Conservation (phyloP, 805 yeast genomes). For the Lachancea lanzarotensis region DNA sequence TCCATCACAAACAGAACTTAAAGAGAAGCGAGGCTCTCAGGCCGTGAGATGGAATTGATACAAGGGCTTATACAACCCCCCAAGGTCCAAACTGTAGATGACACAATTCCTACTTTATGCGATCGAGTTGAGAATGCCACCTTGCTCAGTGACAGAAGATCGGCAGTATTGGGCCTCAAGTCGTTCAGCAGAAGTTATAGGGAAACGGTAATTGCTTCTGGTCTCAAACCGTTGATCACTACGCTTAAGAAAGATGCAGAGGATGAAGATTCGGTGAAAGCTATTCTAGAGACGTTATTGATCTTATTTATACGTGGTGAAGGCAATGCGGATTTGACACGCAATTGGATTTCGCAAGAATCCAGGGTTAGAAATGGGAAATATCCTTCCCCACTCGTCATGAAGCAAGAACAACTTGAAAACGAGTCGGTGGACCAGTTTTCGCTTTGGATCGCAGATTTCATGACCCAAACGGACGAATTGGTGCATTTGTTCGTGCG, state of each 20-base stretch:
- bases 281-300: slow-evolving; percentile 77
- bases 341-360: slow-evolving; percentile 69
- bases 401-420: slow-evolving; percentile 37
- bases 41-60: slow-evolving; percentile 33
- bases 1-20: neutral
- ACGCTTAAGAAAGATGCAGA: slow-evolving; percentile 58
- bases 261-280: slow-evolving; percentile 69
- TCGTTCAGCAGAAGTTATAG: slow-evolving; percentile 84
- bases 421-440: slow-evolving; percentile 63
- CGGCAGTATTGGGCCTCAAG: slow-evolving; percentile 85
- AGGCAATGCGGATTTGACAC: slow-evolving; percentile 53
- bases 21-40: neutral
- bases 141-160: slow-evolving; percentile 74
- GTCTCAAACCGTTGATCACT: slow-evolving; percentile 63
- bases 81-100: slow-evolving; percentile 58
- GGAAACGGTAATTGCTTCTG: slow-evolving; percentile 85
- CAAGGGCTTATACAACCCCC: slow-evolving; percentile 42
- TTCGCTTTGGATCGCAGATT: slow-evolving; percentile 93
- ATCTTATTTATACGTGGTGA: slow-evolving; percentile 72
- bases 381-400: slow-evolving; percentile 65
- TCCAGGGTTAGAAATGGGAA: slow-evolving; percentile 69
- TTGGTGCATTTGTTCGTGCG: slow-evolving; percentile 39
- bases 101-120: slow-evolving; percentile 81
- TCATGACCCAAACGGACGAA: slow-evolving; percentile 56
- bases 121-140: slow-evolving; percentile 82